Evolutionary conservation across 2,329 filamentous ascomycete species (phyloP), one percentile per base, ranked within the genome.

Genomic region (Leptoxyphium fumago): DNA sequence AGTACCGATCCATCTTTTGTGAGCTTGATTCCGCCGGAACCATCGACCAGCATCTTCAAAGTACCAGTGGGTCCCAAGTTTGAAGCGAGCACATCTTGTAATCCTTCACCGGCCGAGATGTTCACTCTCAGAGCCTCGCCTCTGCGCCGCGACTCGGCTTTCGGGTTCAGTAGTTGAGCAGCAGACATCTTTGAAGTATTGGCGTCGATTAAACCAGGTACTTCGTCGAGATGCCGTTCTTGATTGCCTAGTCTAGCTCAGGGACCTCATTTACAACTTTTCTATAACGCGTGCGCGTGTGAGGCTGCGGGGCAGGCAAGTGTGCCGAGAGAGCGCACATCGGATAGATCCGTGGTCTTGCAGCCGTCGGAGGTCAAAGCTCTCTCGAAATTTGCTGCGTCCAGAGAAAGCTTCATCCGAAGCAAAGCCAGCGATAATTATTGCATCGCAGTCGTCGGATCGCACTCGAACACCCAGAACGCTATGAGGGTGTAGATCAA

Each of bases 1-100:
- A 81, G 72, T 48, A 96, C 89, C 60, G 94, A 95, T 62, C 91
- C 91, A 69, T 98, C 91, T 68, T 98, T 98, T 56, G 91, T 98
- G 63, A 98, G 77, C 71, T 98, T 98, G 71, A 98, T 98, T 78
- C 65, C 70, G 55, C 76, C 76, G 48, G 76, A 69, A 51, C 76
- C 76, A 57, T 80, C 76, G 41, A 79, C 75, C 57, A 79, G 64
- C 89, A 96, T 96, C 73, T 96, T 96, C 58, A 96, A 82, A 34
- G 89, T 96, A 52, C 89, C 91, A 56, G 84, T 75, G 45, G 91
- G 91, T 57, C 91, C 91, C 55, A 98, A 65, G 66, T 98, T 98
- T 43, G 89, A 95, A 67, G 91, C 89, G 62, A 98, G 75, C 43
- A 98, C 91, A 62, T 70, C 65, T 53, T 72, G 67, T 41, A 72